Evolutionary conservation across 202 grass and related monocot species (phyloP).

Genomic region (Zoysia matrella): DNA sequence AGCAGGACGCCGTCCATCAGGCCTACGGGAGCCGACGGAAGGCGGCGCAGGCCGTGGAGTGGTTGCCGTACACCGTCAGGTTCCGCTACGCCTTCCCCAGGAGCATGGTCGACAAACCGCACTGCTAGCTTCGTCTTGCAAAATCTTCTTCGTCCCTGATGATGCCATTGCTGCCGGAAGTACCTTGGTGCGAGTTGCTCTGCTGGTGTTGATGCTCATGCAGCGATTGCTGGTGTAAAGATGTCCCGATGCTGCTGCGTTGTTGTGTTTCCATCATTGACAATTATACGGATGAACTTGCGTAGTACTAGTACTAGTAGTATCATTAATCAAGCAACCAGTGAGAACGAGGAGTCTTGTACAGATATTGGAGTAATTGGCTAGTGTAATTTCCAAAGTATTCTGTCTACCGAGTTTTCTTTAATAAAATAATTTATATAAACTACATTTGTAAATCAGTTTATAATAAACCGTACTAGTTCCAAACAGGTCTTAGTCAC

Average conservation of each 20-base stretch:
- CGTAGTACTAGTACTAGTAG: background rate
- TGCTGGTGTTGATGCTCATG: background rate
- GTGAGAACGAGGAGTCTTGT: background rate
- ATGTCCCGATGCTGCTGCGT: background rate
- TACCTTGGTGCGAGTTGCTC: background rate
- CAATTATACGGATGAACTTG: background rate
- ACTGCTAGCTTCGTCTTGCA: constrained; percentile 23
- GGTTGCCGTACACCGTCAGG: constrained; percentile 85
- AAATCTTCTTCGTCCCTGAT: background rate
- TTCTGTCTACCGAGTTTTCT: no score
- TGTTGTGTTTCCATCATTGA: constrained; percentile 9
- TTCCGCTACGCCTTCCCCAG: constrained; percentile 75
- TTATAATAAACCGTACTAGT: no score
- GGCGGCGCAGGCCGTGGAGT: constrained; percentile 78
- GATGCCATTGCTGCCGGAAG: background rate
- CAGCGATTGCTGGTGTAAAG: constrained; percentile 6
- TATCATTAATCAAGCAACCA: background rate
- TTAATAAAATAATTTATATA: no score
- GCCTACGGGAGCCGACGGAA: constrained; percentile 60
- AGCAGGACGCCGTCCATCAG: constrained; percentile 48
- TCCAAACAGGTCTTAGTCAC: no score
- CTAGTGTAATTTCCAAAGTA: background rate
- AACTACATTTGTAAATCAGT: no score
- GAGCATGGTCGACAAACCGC: constrained; percentile 59
- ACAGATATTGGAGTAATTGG: background rate